These are phyloP conservation scores for Pyrenula massariospora DNA, from an alignment of 495 filamentous ascomycete species.

Conservation along the genomic window DNA sequence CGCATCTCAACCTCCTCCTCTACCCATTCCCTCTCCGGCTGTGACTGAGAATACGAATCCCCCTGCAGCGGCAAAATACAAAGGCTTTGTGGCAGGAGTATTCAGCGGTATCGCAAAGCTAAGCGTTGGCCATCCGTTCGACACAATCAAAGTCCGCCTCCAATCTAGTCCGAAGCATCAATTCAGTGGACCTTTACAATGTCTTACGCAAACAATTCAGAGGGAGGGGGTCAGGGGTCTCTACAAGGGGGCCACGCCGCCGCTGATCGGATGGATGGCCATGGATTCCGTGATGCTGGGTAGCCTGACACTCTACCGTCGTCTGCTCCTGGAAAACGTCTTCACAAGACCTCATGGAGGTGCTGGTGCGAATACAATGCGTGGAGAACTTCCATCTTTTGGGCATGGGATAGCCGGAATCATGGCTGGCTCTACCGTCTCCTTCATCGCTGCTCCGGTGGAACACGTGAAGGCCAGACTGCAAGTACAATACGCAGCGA, in stretches of 20 bases:
- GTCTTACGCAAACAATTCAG: slow-evolving; percentile 65
- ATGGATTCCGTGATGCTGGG: slow-evolving; percentile 97
- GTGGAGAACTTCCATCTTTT: slow-evolving; percentile 49
- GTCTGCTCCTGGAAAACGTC: slow-evolving; percentile 63
- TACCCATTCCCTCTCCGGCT: neutral
- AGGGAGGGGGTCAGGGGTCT: slow-evolving; percentile 69
- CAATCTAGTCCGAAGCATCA: slow-evolving; percentile 71
- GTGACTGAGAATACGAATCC: neutral
- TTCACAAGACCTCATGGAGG: slow-evolving; percentile 45
- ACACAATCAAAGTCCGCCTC: slow-evolving; percentile 90
- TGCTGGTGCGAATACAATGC: slow-evolving; percentile 17
- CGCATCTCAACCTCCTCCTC: neutral
- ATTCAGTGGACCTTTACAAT: slow-evolving; percentile 82
- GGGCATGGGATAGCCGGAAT: slow-evolving; percentile 83
- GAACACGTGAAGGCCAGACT: slow-evolving; percentile 92
- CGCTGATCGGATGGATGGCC: slow-evolving; percentile 92
- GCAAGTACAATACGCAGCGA: slow-evolving; percentile 78
- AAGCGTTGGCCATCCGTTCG: slow-evolving; percentile 73
- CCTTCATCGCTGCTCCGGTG: slow-evolving; percentile 84
- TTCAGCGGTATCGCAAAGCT: slow-evolving; percentile 91
- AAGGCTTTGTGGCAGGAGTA: slow-evolving; percentile 87
- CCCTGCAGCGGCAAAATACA: slow-evolving; percentile 43
- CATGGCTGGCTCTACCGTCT: slow-evolving; percentile 79
- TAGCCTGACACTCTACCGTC: slow-evolving; percentile 78
- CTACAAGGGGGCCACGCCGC: slow-evolving; percentile 85